Evolutionary conservation across 768 basidiomycete species (phyloP).

Genomic region (Leccinum subgranulosum): DNA sequence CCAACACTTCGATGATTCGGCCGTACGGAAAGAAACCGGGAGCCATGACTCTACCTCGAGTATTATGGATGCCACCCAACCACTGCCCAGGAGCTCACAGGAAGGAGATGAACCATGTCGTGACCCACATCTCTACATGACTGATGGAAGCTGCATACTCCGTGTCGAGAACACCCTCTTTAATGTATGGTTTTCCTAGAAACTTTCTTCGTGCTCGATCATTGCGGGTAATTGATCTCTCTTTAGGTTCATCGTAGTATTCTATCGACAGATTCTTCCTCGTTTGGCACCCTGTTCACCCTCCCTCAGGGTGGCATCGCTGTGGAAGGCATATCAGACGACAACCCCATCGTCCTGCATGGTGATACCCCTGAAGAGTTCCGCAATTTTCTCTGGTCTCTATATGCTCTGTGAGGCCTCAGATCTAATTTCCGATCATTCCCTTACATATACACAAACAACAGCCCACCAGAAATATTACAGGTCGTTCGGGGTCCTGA

Average conservation of each 20-base stretch:
- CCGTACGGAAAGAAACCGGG: slow-evolving; percentile 9
- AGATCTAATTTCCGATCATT: not conserved
- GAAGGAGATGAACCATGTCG: slow-evolving; percentile 19
- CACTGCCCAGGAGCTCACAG: not conserved
- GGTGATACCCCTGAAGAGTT: slow-evolving; percentile 69
- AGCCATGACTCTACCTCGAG: slow-evolving; percentile 6
- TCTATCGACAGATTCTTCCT: slow-evolving; percentile 60
- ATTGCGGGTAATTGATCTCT: not conserved
- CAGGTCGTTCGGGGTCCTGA: slow-evolving; percentile 40
- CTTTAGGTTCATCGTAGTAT: slow-evolving; percentile 56
- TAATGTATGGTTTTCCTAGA: slow-evolving; percentile 47
- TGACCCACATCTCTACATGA: slow-evolving; percentile 60
- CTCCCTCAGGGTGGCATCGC: slow-evolving; percentile 54
- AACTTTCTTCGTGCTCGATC: not conserved
- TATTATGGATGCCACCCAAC: not conserved
- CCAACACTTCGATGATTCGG: slow-evolving; percentile 6
- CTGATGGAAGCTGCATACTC: slow-evolving; percentile 67
- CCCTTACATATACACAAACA: slow-evolving; percentile 1
- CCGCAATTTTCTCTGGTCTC: slow-evolving; percentile 67
- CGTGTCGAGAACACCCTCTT: slow-evolving; percentile 63
- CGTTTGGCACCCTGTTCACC: slow-evolving; percentile 64
- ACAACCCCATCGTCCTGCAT: slow-evolving; percentile 57
- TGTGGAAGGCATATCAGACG: slow-evolving; percentile 60
- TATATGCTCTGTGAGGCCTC: slow-evolving; percentile 67
- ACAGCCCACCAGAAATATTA: slow-evolving; percentile 61